phyloP scores from a whole-genome alignment of 805 yeast species.

The Candida maesae region DNA sequence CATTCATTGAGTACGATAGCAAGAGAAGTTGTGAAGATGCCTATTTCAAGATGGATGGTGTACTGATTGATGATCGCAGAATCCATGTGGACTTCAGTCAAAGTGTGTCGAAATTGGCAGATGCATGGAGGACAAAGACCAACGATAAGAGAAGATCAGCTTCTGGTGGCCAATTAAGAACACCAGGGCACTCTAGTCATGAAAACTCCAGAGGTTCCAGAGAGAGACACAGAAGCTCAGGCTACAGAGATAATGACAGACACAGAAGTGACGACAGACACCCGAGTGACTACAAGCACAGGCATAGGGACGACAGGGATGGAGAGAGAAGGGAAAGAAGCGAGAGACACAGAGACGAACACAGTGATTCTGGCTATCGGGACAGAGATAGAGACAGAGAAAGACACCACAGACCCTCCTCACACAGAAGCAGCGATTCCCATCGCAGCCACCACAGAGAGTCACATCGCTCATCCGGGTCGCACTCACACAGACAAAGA shows the following conservation, averaged over 20 bases:
- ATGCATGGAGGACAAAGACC: conserved; percentile 23
- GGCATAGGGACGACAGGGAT: too few species aligned
- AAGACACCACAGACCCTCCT: background rate
- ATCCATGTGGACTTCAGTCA: conserved; percentile 70
- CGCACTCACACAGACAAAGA: background rate
- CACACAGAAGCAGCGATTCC: background rate
- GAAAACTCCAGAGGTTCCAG: background rate
- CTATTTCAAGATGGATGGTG: conserved; percentile 56
- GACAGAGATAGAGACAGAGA: background rate
- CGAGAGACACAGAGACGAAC: background rate
- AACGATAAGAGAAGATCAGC: conserved; percentile 8
- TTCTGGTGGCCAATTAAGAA: background rate
- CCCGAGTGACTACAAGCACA: too few species aligned
- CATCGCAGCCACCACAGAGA: background rate
- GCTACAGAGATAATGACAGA: background rate
- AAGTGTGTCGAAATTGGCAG: conserved; percentile 35
- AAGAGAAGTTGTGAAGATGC: conserved; percentile 56
- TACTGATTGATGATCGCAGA: conserved; percentile 58
- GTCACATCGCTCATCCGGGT: background rate
- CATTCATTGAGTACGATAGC: conserved; percentile 53
- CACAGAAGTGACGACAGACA: too few species aligned
- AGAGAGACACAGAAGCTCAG: background rate
- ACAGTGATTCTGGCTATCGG: background rate
- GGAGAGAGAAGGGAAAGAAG: too few species aligned
- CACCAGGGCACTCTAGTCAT: background rate